Conservation (phyloP, 441 rosid species). For the Biscutella auriculata region DNA sequence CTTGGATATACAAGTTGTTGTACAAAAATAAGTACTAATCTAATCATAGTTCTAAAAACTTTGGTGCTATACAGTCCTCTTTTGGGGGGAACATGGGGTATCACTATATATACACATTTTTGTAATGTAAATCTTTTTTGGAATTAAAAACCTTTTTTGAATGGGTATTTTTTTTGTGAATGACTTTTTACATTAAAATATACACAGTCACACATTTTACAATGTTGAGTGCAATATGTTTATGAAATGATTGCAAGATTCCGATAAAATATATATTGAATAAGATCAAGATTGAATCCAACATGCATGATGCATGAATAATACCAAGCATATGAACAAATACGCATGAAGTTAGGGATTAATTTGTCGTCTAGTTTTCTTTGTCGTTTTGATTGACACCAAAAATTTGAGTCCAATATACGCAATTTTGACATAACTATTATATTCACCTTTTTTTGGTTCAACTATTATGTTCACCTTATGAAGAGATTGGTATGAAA, state of each 20-base stretch:
- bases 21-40: too few species aligned
- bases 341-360: slow-evolving; percentile 10
- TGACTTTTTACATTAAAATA: too few species aligned
- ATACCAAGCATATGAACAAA: slow-evolving; percentile 14
- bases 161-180: too few species aligned
- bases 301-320: slow-evolving; percentile 25
- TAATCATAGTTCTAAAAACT: too few species aligned
- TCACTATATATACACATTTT: too few species aligned
- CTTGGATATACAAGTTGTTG: too few species aligned
- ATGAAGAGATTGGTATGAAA: not conserved
- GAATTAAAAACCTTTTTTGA: too few species aligned
- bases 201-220: too few species aligned
- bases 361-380: slow-evolving; percentile 11
- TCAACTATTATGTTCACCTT: not conserved
- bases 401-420: slow-evolving; percentile 4
- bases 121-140: too few species aligned
- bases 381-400: slow-evolving; percentile 15
- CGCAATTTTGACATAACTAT: not conserved
- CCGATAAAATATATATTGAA: slow-evolving; percentile 16
- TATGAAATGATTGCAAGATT: slow-evolving; percentile 17
- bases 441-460: not conserved
- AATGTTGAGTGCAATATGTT: not conserved
- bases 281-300: slow-evolving; percentile 14
- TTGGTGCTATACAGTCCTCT: too few species aligned
- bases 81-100: too few species aligned